Conservation (phyloP, 1,284 basidiomycete genomes). For the Ustilago lituana region DNA sequence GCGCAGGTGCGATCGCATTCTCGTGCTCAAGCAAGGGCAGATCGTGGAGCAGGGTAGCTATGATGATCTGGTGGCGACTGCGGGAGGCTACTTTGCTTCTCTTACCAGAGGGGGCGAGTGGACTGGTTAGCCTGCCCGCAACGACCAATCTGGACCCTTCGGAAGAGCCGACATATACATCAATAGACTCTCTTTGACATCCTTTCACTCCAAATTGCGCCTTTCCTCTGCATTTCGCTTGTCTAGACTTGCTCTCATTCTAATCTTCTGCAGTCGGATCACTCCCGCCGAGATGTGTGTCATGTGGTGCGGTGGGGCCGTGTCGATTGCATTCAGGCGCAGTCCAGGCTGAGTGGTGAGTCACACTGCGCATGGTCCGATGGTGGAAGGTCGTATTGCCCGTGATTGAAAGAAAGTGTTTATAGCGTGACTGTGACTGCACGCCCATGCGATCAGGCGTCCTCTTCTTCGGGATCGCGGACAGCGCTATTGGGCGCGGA, state of each 20-base stretch:
- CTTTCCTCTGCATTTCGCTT: no score
- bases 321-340: no score
- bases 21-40: slow-evolving; percentile 80
- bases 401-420: slow-evolving; percentile 1
- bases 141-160: no score
- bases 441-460: not conserved
- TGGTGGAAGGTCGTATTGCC: not conserved
- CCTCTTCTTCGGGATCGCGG: slow-evolving; percentile 15
- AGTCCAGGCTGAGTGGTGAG: slow-evolving; percentile 1
- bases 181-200: no score
- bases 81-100: slow-evolving; percentile 80
- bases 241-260: no score
- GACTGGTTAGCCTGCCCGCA: slow-evolving; percentile 68
- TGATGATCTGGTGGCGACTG: slow-evolving; percentile 74
- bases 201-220: no score
- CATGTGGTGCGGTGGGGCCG: no score
- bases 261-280: no score
- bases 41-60: slow-evolving; percentile 84
- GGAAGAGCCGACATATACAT: no score
- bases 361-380: not conserved
- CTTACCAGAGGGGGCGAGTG: slow-evolving; percentile 88
- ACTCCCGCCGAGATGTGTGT: no score
- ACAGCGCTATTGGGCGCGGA: slow-evolving; percentile 1
- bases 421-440: not conserved
- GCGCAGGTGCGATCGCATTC: slow-evolving; percentile 87